Conservation (phyloP, 345 rosid genomes). For the Camelina laxa region DNA sequence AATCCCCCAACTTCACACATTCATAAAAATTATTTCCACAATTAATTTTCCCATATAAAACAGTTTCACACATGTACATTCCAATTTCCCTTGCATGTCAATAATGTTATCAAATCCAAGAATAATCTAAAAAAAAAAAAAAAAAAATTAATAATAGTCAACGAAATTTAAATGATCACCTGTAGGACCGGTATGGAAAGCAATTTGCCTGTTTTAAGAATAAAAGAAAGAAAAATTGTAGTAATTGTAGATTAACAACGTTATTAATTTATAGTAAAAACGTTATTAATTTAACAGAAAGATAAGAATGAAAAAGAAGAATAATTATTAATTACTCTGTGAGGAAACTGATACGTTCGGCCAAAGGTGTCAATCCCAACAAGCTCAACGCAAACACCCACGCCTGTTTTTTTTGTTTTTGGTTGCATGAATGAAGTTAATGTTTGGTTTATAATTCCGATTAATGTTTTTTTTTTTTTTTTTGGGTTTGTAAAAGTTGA, state of each 20-base stretch:
- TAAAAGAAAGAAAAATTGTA: not conserved
- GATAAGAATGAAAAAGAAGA: not conserved
- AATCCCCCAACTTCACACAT: slow-evolving; percentile 84
- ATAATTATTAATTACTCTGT: slow-evolving; percentile 69
- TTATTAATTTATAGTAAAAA: not conserved
- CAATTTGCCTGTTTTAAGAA: slow-evolving; percentile 71
- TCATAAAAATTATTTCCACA: not conserved
- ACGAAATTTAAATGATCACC: slow-evolving; percentile 47
- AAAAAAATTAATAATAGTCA: too few species aligned
- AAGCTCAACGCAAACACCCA: slow-evolving; percentile 89
- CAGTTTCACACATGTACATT: not conserved
- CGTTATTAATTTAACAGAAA: not conserved
- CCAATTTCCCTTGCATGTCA: not conserved
- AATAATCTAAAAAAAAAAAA: not conserved
- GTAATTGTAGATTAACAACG: not conserved
- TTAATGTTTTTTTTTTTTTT: not conserved
- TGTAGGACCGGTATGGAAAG: slow-evolving; percentile 92
- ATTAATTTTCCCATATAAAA: not conserved
- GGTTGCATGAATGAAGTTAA: not conserved
- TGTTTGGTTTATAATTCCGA: not conserved
- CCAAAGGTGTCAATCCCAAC: slow-evolving; percentile 78
- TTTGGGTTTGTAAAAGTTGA: not conserved
- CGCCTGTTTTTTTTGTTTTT: slow-evolving; percentile 32
- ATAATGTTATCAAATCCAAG: not conserved
- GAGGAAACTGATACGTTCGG: slow-evolving; percentile 89